phyloP scores from a whole-genome alignment of 1,284 basidiomycete species.

The Fomitopsis pinicola region DNA sequence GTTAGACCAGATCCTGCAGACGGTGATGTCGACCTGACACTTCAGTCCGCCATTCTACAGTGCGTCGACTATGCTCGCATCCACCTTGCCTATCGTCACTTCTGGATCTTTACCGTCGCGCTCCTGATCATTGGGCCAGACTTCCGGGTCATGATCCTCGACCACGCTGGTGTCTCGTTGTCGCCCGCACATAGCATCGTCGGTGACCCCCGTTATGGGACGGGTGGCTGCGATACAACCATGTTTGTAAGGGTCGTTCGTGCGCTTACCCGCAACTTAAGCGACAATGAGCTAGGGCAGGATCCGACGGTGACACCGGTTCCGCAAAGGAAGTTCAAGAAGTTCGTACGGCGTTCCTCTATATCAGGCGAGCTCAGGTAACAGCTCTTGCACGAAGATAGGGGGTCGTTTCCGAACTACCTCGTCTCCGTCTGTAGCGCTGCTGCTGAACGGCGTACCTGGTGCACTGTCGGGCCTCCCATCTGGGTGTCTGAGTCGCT shows the following conservation, averaged over 20 bases:
- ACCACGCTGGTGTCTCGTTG: neutral
- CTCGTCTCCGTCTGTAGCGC: neutral
- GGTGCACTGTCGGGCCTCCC: conserved; percentile 5
- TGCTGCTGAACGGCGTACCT: neutral
- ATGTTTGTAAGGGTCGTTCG: too few relatives aligned
- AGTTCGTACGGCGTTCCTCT: neutral
- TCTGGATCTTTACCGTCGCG: neutral
- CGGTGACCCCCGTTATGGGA: neutral
- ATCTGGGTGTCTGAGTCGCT: conserved; percentile 16
- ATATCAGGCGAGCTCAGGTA: neutral
- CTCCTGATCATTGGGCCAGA: neutral
- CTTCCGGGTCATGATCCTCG: neutral
- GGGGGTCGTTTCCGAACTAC: neutral
- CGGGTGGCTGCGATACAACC: too few relatives aligned
- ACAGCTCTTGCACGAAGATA: neutral
- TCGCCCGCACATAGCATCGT: neutral
- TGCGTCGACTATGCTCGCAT: neutral
- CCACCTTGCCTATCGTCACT: neutral
- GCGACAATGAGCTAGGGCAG: too few relatives aligned
- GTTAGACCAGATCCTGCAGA: neutral
- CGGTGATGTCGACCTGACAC: neutral
- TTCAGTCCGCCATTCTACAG: neutral
- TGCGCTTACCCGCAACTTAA: too few relatives aligned
- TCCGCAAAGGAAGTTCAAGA: neutral
- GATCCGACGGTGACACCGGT: too few relatives aligned